A percentile compares a stretch with the other conserved stretches of the same genome.
Conservation (phyloP, 1,284 basidiomycete genomes). For the Flammula alnicola region DNA sequence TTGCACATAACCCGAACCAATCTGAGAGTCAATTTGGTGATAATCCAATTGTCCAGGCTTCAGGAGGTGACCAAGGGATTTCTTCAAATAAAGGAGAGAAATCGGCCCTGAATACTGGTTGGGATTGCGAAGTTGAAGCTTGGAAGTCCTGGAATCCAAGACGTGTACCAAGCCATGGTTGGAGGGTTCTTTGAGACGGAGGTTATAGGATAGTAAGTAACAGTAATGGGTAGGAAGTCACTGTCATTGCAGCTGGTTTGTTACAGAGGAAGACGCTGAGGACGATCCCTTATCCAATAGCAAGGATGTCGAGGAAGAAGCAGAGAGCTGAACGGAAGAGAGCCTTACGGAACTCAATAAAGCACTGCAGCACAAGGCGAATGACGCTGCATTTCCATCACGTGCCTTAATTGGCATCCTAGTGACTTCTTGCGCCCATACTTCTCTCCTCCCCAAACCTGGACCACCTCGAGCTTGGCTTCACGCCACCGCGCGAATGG, state of each 20-base stretch:
- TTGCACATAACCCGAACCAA: conserved; percentile 87
- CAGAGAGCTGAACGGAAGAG: too few species aligned
- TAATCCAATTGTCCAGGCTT: conserved; percentile 88
- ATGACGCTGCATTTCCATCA: too few species aligned
- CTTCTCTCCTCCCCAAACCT: not conserved
- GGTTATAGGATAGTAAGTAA: not conserved
- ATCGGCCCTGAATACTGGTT: conserved; percentile 83
- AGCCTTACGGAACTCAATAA: too few species aligned
- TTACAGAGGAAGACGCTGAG: too few species aligned
- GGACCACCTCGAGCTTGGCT: not conserved
- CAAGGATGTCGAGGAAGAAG: too few species aligned
- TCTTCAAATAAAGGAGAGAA: conserved; percentile 90
- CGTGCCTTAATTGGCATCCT: too few species aligned
- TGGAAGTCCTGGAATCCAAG: conserved; percentile 66
- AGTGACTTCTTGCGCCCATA: not conserved
- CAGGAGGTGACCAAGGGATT: conserved; percentile 84
- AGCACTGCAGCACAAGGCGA: too few species aligned
- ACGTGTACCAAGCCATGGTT: conserved; percentile 35
- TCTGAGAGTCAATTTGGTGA: conserved; percentile 89
- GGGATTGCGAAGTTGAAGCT: conserved; percentile 76
- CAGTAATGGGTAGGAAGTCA: not conserved
- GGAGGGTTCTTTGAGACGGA: not conserved
- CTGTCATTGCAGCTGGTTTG: too few species aligned
- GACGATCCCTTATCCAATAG: too few species aligned
- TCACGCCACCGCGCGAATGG: conserved; percentile 23